A percentile compares a stretch with the other conserved stretches of the same genome.
Conservation (phyloP, 306 rosid genomes). For the Echinosophora koreensis region DNA sequence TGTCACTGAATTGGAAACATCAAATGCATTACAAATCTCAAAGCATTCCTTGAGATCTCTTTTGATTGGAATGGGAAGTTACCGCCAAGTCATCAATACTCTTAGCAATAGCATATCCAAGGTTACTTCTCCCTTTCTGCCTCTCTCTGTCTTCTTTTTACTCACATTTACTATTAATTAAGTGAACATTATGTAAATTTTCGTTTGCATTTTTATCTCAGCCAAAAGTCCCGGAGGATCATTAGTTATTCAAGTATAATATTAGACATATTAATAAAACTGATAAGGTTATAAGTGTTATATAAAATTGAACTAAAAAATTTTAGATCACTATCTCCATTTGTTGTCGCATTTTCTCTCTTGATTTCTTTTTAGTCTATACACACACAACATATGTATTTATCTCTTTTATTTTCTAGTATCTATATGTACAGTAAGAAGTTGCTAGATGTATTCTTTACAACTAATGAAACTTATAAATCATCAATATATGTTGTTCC, state of each 20-base stretch:
- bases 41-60: background rate
- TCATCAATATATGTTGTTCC: background rate
- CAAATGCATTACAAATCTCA: background rate
- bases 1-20: background rate
- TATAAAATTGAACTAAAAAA: background rate
- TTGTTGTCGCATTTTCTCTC: background rate
- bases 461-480: background rate
- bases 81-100: background rate
- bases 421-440: background rate
- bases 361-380: background rate
- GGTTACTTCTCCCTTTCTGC: conserved; percentile 16
- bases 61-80: conserved; percentile 42
- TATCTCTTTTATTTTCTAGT: background rate
- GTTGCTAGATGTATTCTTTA: background rate
- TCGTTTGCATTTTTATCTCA: background rate
- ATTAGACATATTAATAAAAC: too few species aligned
- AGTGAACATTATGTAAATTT: background rate
- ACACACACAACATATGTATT: background rate
- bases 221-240: background rate
- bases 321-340: background rate
- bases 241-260: too few species aligned
- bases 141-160: background rate
- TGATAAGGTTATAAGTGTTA: too few species aligned
- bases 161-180: background rate
- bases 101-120: conserved; percentile 27